Percentiles rank a stretch among this genome's conserved stretches.
Conservation (phyloP, 352 stramenopile genomes). For the Phytophthora lateralis region DNA sequence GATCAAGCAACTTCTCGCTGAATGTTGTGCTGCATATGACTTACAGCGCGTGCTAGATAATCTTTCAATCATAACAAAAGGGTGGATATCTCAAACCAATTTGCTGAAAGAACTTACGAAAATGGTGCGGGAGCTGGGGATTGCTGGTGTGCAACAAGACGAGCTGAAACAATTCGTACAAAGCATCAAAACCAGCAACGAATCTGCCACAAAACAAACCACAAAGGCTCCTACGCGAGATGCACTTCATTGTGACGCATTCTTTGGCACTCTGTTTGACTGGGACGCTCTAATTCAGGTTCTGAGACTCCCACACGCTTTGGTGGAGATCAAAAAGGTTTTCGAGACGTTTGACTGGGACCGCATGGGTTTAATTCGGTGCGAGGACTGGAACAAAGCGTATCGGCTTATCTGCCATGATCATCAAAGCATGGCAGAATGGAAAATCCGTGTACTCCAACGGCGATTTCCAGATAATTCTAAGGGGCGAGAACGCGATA, state of each 20-base stretch:
- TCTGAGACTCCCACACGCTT: conserved; percentile 40
- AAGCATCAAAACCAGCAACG: background rate
- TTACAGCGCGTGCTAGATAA: conserved; percentile 24
- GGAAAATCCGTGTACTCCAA: conserved; percentile 49
- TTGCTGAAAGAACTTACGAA: conserved; percentile 24
- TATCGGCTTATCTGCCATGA: conserved; percentile 37
- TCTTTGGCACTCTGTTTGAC: conserved; percentile 59
- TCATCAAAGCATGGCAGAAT: conserved; percentile 30
- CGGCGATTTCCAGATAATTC: conserved; percentile 33
- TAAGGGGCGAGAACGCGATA: background rate
- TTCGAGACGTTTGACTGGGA: conserved; percentile 61
- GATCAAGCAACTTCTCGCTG: conserved; percentile 15
- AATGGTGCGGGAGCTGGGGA: conserved; percentile 28
- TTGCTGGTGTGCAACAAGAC: conserved; percentile 4
- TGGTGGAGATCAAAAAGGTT: conserved; percentile 51
- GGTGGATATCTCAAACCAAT: conserved; percentile 13
- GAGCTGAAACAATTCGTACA: conserved; percentile 13
- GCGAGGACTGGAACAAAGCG: conserved; percentile 53
- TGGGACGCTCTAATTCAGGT: conserved; percentile 34
- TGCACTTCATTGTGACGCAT: conserved; percentile 33
- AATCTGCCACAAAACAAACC: too few relatives aligned
- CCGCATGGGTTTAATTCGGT: conserved; percentile 36
- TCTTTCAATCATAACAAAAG: conserved; percentile 8
- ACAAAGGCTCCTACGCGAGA: background rate
- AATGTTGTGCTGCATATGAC: conserved; percentile 36